These are phyloP conservation scores for Salix caprea DNA, from an alignment of 345 rosid genomes.

Conservation along the genomic window DNA sequence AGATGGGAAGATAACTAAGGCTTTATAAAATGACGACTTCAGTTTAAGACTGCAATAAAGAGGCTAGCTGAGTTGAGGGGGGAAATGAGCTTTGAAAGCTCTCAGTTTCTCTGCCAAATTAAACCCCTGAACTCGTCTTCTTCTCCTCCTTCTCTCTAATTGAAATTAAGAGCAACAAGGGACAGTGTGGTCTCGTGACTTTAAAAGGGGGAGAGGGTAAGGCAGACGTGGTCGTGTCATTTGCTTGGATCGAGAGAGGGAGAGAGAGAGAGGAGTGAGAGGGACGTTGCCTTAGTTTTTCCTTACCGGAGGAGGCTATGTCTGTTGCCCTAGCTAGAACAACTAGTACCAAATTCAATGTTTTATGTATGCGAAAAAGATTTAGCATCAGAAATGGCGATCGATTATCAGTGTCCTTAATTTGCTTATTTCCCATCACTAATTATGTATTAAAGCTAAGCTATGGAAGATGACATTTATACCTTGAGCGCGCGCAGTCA, in stretches of 20 bases:
- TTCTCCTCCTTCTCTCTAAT: conserved; percentile 38
- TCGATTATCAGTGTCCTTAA: conserved; percentile 4
- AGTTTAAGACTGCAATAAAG: conserved; percentile 74
- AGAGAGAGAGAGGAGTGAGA: conserved; percentile 31
- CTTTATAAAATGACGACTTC: conserved; percentile 52
- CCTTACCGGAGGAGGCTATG: conserved; percentile 14
- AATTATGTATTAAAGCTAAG: conserved; percentile 4
- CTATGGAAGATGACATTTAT: conserved; percentile 23
- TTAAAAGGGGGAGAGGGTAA: conserved; percentile 34
- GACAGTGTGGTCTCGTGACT: conserved; percentile 78
- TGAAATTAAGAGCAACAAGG: conserved; percentile 29
- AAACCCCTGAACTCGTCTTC: conserved; percentile 36
- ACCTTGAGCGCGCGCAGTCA: conserved; percentile 24
- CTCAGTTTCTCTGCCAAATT: conserved; percentile 69
- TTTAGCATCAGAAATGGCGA: conserved; percentile 6
- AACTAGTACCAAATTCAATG: conserved; percentile 12
- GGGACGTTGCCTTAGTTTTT: conserved; percentile 41
- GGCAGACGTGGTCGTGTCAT: conserved; percentile 22
- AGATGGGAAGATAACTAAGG: conserved; percentile 47
- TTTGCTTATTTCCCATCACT: conserved; percentile 31
- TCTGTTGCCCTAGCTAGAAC: conserved; percentile 49
- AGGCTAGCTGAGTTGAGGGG: conserved; percentile 48
- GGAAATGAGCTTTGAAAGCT: conserved; percentile 65
- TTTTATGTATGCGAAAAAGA: conserved; percentile 4
- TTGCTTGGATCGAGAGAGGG: conserved; percentile 12